These are phyloP conservation scores for Malus hybrid DNA, from an alignment of 331 rosid genomes.

Conservation along the genomic window DNA sequence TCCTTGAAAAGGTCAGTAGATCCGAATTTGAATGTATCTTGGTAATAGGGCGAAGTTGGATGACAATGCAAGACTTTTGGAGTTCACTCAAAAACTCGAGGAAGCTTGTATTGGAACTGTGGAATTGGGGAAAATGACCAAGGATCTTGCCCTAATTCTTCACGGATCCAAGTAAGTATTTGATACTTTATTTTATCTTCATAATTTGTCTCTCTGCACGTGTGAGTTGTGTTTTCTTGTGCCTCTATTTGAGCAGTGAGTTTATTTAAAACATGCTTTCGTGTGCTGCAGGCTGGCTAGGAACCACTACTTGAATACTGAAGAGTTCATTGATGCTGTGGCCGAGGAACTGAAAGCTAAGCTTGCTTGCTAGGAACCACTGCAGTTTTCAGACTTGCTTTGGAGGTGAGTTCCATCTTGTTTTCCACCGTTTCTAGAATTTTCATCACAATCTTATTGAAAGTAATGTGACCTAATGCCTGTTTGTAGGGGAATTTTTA, in stretches of 20 bases:
- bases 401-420: not conserved
- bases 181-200: not conserved
- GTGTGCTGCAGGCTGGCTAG: constrained; percentile 59
- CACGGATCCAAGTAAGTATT: constrained; percentile 78
- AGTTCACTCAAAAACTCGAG: constrained; percentile 79
- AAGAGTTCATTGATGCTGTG: constrained; percentile 94
- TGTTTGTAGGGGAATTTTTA: not conserved
- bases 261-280: not conserved
- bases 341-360: constrained; percentile 57
- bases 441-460: not conserved
- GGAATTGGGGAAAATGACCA: constrained; percentile 97
- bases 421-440: not conserved
- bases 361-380: constrained; percentile 44
- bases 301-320: constrained; percentile 80
- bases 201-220: not conserved
- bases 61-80: constrained; percentile 58
- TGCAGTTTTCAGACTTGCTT: not conserved
- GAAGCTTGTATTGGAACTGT: constrained; percentile 75
- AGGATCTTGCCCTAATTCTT: constrained; percentile 93
- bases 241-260: constrained; percentile 2
- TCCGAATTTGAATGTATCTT: not conserved
- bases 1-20: not conserved
- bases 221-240: not conserved
- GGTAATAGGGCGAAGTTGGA: constrained; percentile 80
- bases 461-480: not conserved